A percentile compares a stretch with the other conserved stretches of the same genome.
phyloP scores from a whole-genome alignment of 2,329 filamentous ascomycete species.

The Cercospora sp. region DNA sequence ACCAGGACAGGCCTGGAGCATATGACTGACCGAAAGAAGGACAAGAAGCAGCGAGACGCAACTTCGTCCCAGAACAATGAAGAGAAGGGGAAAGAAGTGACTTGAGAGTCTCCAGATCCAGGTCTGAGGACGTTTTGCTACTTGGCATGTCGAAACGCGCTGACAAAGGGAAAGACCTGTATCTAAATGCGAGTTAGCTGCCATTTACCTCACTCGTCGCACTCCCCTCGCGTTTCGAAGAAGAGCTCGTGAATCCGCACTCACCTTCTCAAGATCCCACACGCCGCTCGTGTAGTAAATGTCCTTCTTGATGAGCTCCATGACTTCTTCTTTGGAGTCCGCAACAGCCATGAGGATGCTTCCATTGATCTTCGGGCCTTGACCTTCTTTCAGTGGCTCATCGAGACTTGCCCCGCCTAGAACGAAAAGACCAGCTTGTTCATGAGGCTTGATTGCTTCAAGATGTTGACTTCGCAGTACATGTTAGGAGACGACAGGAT shows the following conservation, averaged over 20 bases:
- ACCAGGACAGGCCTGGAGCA: not conserved
- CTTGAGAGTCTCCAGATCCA: not conserved
- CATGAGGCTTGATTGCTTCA: conserved; percentile 53
- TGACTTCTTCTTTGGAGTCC: conserved; percentile 64
- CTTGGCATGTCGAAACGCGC: not conserved
- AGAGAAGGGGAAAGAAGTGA: not conserved
- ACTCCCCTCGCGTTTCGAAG: not conserved
- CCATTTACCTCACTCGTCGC: not conserved
- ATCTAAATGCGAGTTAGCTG: not conserved
- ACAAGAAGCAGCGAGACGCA: not conserved
- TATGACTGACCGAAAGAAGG: not conserved
- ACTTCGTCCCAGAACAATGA: not conserved
- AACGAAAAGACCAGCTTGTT: conserved; percentile 60
- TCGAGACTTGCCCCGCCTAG: conserved; percentile 71
- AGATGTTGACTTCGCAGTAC: conserved; percentile 53
- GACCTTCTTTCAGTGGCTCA: conserved; percentile 62
- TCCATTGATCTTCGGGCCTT: conserved; percentile 70
- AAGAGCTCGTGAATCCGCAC: not conserved
- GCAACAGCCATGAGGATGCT: conserved; percentile 69
- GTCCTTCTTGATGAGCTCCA: conserved; percentile 66
- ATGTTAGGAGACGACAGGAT: not conserved
- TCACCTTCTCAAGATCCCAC: conserved; percentile 65
- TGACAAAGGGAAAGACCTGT: not conserved
- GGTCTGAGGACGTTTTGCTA: not conserved
- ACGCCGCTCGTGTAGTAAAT: conserved; percentile 71